A percentile compares a stretch with the other conserved stretches of the same genome.
Evolutionary conservation across 2,329 filamentous ascomycete genomes (phyloP).

Genomic region (Dothideomycetes sp.): DNA sequence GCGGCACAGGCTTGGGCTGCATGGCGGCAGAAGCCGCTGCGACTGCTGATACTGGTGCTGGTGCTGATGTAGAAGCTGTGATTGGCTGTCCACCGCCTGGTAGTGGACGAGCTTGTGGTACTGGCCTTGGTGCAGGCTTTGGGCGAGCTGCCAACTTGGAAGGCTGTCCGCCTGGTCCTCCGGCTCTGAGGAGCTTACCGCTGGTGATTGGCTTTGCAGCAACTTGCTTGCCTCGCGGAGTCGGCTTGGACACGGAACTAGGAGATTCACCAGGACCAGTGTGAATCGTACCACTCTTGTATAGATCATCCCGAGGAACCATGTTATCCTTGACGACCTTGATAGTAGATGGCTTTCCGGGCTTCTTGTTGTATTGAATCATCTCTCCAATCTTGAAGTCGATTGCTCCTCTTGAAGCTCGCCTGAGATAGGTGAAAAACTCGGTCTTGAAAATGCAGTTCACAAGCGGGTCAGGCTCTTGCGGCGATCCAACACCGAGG

Average conservation of each 20-base stretch:
- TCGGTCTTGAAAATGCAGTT: slow-evolving; percentile 96
- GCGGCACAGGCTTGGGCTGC: slow-evolving; percentile 29
- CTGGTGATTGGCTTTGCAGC: slow-evolving; percentile 83
- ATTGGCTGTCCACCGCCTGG: slow-evolving; percentile 22
- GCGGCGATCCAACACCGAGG: slow-evolving; percentile 74
- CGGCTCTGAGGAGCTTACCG: slow-evolving; percentile 83
- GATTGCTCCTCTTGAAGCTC: slow-evolving; percentile 66
- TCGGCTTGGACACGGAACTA: slow-evolving; percentile 71
- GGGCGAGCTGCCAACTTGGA: slow-evolving; percentile 54
- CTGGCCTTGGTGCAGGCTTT: slow-evolving; percentile 30
- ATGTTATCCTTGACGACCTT: slow-evolving; percentile 85
- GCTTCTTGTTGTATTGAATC: slow-evolving; percentile 97
- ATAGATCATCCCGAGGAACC: slow-evolving; percentile 61
- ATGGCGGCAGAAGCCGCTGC: slow-evolving; percentile 24
- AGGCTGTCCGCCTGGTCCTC: slow-evolving; percentile 71
- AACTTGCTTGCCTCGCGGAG: slow-evolving; percentile 76
- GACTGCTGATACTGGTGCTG: slow-evolving; percentile 39
- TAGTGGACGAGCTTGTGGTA: slow-evolving; percentile 33
- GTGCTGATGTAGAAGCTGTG: slow-evolving; percentile 16
- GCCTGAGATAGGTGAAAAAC: slow-evolving; percentile 84
- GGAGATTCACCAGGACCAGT: slow-evolving; percentile 75
- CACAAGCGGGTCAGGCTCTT: slow-evolving; percentile 86
- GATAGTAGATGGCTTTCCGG: slow-evolving; percentile 77
- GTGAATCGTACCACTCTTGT: slow-evolving; percentile 89
- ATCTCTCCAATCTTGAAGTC: slow-evolving; percentile 71